Percentiles rank a stretch among this genome's conserved stretches.
These are phyloP conservation scores for Russula griseocarnosa DNA, from an alignment of 768 basidiomycete species.

Conservation along the genomic window DNA sequence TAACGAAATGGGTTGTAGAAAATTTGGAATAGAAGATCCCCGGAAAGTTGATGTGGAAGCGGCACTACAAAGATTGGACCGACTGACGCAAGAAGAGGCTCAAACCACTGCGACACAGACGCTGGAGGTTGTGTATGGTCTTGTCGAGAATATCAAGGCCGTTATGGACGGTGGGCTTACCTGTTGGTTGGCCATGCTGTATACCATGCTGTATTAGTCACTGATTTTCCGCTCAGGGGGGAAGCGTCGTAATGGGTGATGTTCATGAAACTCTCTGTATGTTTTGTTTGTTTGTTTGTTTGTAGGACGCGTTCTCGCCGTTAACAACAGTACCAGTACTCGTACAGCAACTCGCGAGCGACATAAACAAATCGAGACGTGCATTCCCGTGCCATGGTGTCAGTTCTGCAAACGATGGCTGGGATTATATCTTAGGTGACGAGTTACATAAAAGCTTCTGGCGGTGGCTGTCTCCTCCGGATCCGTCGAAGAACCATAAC, in stretches of 20 bases:
- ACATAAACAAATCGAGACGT: neutral
- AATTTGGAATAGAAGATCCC: too few species aligned
- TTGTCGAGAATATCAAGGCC: neutral
- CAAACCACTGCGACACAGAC: neutral
- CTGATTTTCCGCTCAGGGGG: neutral
- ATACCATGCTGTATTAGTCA: neutral
- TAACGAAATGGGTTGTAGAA: neutral
- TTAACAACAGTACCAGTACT: neutral
- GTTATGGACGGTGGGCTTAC: neutral
- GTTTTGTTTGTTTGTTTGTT: neutral
- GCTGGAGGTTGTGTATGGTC: neutral
- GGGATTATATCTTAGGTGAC: neutral
- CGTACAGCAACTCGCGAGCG: neutral
- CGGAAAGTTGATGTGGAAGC: too few species aligned
- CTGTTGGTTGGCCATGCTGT: too few species aligned
- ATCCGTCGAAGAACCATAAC: slow-evolving; percentile 4
- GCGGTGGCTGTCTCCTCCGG: neutral
- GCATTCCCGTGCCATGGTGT: neutral
- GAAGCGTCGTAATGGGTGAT: neutral
- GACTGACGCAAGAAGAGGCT: neutral
- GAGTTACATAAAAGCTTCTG: neutral
- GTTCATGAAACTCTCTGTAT: neutral
- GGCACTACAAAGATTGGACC: too few species aligned
- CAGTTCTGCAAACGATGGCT: neutral
- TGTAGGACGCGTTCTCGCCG: too few species aligned